These are phyloP conservation scores for Leishmania tarentolae DNA, from an alignment of 208 protist genomes.

Conservation along the genomic window DNA sequence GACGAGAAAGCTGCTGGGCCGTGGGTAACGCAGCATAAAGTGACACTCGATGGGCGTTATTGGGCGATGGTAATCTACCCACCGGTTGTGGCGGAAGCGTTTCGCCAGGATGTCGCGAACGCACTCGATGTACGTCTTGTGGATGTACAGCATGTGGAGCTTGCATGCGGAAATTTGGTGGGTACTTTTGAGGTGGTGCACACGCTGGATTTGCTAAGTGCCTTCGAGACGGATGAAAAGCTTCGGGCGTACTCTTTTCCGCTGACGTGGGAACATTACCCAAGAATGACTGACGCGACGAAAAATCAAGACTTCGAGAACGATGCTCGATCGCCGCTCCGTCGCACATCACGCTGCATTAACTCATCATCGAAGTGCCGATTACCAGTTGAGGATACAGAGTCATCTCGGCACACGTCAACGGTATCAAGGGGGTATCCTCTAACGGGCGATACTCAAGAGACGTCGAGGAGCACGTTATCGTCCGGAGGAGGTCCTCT, in stretches of 20 bases:
- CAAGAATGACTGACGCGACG: neutral
- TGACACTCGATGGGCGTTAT: constrained; percentile 9
- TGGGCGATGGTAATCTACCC: constrained; percentile 10
- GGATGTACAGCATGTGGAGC: constrained; percentile 21
- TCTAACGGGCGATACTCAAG: neutral
- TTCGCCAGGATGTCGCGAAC: constrained; percentile 38
- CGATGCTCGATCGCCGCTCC: neutral
- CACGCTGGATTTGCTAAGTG: neutral
- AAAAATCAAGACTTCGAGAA: neutral
- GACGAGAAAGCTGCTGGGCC: fast-evolving
- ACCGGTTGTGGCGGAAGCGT: constrained; percentile 4
- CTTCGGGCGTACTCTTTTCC: constrained; percentile 33
- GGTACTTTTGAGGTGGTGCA: constrained; percentile 37
- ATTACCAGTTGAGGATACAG: constrained; percentile 1
- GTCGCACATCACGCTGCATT: neutral
- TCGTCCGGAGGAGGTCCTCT: neutral
- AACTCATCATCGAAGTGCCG: neutral
- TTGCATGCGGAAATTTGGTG: constrained; percentile 24
- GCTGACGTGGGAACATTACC: constrained; percentile 30
- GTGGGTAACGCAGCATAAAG: neutral
- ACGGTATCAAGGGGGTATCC: neutral
- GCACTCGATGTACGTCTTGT: constrained; percentile 21
- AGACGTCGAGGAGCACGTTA: neutral
- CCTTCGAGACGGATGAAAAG: constrained; percentile 3
- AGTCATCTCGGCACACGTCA: neutral